These are phyloP conservation scores for Termitomyces sp. DNA, from an alignment of 768 basidiomycete species.

Conservation along the genomic window DNA sequence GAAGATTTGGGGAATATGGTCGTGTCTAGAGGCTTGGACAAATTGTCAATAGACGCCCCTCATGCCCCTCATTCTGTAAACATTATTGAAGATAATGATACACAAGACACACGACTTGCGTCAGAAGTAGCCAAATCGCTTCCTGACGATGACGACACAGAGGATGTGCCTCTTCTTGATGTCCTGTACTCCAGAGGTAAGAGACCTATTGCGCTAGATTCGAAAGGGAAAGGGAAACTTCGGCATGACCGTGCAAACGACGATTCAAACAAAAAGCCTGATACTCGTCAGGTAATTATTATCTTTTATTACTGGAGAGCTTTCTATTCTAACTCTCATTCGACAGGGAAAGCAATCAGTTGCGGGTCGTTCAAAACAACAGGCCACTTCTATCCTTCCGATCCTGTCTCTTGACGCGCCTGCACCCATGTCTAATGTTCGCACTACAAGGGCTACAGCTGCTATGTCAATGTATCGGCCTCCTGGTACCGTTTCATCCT, in stretches of 20 bases:
- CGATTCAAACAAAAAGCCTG: background rate
- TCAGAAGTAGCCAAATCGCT: constrained; percentile 1
- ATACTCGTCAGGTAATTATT: constrained; percentile 2
- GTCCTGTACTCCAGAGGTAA: constrained; percentile 15
- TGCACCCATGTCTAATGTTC: background rate
- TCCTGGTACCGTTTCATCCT: constrained; percentile 15
- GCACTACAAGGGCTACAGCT: constrained; percentile 1
- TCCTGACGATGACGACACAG: constrained; percentile 23
- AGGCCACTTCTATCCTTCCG: background rate
- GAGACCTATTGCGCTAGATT: constrained; percentile 6
- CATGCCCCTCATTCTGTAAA: constrained; percentile 8
- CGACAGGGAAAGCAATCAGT: background rate
- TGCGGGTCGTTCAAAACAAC: background rate
- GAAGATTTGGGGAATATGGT: constrained; percentile 2
- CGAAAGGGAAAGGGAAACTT: constrained; percentile 8
- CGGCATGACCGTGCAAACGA: background rate
- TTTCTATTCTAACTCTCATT: background rate
- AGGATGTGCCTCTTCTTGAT: constrained; percentile 40
- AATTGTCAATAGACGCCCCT: background rate
- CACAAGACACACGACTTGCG: constrained; percentile 2
- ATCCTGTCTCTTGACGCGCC: background rate
- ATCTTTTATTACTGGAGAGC: background rate
- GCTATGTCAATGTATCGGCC: background rate
- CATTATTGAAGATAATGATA: constrained; percentile 21
- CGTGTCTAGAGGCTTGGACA: background rate